Evolutionary conservation across 129 eudicot species (phyloP).

Genomic region (Dittrichia graveolens): DNA sequence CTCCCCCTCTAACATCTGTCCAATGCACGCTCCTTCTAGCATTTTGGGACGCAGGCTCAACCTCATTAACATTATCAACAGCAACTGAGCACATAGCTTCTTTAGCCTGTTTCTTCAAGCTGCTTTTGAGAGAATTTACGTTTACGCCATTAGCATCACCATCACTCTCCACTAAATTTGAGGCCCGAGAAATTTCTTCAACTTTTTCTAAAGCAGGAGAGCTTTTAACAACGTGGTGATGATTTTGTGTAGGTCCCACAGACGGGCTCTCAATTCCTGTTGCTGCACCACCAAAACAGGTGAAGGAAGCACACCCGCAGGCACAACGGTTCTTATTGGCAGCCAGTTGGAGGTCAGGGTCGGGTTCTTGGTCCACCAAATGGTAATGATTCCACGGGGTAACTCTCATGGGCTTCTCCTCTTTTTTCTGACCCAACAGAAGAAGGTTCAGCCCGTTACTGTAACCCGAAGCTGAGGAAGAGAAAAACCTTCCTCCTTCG

Average conservation of each 20-base stretch:
- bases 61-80: constrained; percentile 33
- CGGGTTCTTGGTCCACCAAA: constrained; percentile 74
- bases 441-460: constrained; percentile 87
- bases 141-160: constrained; percentile 27
- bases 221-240: constrained; percentile 32
- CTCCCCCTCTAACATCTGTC: constrained; percentile 84
- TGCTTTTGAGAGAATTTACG: constrained; percentile 56
- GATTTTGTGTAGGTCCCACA: constrained; percentile 62
- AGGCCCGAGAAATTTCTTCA: constrained; percentile 35
- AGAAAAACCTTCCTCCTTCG: constrained; percentile 98
- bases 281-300: constrained; percentile 81
- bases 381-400: constrained; percentile 93
- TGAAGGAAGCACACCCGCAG: constrained; percentile 86
- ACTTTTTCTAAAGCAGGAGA: constrained; percentile 36
- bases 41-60: constrained; percentile 10
- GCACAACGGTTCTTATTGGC: constrained; percentile 60
- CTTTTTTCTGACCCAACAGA: constrained; percentile 81
- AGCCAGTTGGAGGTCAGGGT: constrained; percentile 82
- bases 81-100: constrained; percentile 21
- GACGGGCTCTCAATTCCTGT: constrained; percentile 72
- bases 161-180: constrained; percentile 43
- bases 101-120: constrained; percentile 55
- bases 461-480: constrained; percentile 93
- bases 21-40: constrained; percentile 74
- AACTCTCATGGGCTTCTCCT: constrained; percentile 95